Base-by-base conservation (phyloP, 495 filamentous ascomycete genomes). In the Trypethelium eluteriae region DNA sequence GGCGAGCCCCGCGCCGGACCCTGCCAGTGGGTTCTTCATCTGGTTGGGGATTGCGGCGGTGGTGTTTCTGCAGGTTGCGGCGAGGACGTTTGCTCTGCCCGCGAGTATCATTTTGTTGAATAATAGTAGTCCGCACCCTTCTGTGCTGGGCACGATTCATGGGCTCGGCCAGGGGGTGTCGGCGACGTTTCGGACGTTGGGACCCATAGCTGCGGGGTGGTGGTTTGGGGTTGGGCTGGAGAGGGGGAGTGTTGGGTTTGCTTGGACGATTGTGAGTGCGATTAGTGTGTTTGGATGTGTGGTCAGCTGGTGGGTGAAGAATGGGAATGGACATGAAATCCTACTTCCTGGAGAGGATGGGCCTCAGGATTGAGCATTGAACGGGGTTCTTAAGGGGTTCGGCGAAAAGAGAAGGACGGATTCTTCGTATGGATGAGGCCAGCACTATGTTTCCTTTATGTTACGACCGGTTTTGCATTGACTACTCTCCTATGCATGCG, bases 321-420 rank as follows among this genome's bases (percentile, higher is more conserved):
- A 76, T 50, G 74, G 74, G 32, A 67, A 39, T 39, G 74, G 74
- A 35, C 74, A 74, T 70, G 74, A 76, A 69, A 72, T 74, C 53
- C 67, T 73, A 18, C 47, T 76, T 63, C 66, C 70, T 3, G 72
- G 74, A 14, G 72, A 76, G 38, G 70, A 70, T 62, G 64, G 50
- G 50, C 41, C 38, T 6, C 62, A 63, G 38, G 62, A 63, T 59
- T 59, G 32, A 59, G 32, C 10, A 7, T 59, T 14, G 41, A 25
- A 25, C 41, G 6, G 14, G 6, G 7, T 44, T 14, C 41, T 7
- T 7, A 7, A 44, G 14, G 41, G 41, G 14, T 7, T 44, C 41
- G 6, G 14, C 14, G 6, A 7, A 14, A 44, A 44, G 41, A 44
- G 41, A 14, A 7, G 41, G 41, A 7, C 14, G 14, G 41, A 14